Evolutionary conservation across 140 eudicot species (phyloP), one percentile per base, ranked within the genome.

Genomic region (Senecio squalidus): DNA sequence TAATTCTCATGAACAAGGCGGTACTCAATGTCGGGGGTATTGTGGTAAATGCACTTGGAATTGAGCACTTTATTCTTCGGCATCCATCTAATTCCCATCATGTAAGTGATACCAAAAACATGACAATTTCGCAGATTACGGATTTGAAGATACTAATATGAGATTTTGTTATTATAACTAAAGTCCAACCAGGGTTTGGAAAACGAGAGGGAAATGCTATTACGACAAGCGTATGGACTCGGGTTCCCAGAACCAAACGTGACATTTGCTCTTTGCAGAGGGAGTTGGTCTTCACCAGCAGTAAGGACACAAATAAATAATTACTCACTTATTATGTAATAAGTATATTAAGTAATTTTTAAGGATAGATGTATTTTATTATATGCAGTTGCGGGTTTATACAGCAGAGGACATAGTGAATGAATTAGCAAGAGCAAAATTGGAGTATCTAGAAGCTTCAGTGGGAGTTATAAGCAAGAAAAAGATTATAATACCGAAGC

Each of bases 271-370:
- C 96, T 92, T 25, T 92, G 96, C 62, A 73, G 93, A 47, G 98
- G 98, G 67, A 79, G 71, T 60, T 87, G 98, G 98, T 87, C 98
- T 46, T 92, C 98, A 43, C 96, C 98, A 58, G 98, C 95, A 46
- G 98, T 92, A 78, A 83, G 95, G 49, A 29, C 65, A 66, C 18
- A 55, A 53, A 40, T 38, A 33, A 33, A 6, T 2, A 33, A 33
- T 33, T 4, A 7, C 18, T 66, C 33, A 14, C 17, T 44, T 16
- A 9, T 15, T 34, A 27, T 20, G 25, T 28, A 28, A 53, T 17
- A 38, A 14, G 47, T 41, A 6, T 29, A 44, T 54, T 6, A 17
- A n/a, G n/a, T 21, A 5, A 28, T 31, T 15, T 17, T 29, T 45
- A 16, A 57, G 13, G 14, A 1, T 30, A 15, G 52, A 5, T 16